Conservation (phyloP, 1,284 basidiomycete genomes). For the Kwoniella shivajii region DNA sequence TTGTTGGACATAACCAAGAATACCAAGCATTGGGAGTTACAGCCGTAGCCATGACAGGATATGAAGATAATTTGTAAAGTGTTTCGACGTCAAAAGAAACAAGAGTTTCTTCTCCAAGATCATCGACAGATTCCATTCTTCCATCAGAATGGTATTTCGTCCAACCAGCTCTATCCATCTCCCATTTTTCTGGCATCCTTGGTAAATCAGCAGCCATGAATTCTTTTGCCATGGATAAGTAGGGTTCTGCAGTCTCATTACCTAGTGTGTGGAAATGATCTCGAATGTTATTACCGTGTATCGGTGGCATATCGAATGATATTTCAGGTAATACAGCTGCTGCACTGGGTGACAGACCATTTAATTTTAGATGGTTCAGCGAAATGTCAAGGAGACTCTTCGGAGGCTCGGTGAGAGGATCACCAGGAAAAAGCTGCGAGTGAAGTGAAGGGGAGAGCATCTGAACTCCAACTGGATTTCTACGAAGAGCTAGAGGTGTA, state of each 20-base stretch:
- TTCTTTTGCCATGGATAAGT: constrained; percentile 70
- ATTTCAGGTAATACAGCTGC: constrained; percentile 79
- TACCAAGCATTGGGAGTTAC: constrained; percentile 87
- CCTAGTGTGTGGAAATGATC: constrained; percentile 91
- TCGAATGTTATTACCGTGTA: constrained; percentile 80
- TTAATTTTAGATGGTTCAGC: constrained; percentile 72
- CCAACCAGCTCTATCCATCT: constrained; percentile 77
- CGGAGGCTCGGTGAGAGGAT: constrained; percentile 66
- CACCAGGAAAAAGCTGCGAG: constrained; percentile 77
- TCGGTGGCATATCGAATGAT: constrained; percentile 75
- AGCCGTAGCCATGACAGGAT: constrained; percentile 88
- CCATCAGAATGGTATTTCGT: constrained; percentile 70
- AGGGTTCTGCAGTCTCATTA: constrained; percentile 71
- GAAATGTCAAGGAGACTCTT: constrained; percentile 71
- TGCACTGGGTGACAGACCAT: constrained; percentile 76
- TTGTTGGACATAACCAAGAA: constrained; percentile 92
- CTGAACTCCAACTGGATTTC: constrained; percentile 90
- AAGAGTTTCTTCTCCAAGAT: constrained; percentile 68
- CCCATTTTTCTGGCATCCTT: constrained; percentile 69
- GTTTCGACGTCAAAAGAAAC: constrained; percentile 91
- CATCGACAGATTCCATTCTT: constrained; percentile 33
- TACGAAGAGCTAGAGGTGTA: constrained; percentile 42
- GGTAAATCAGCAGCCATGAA: constrained; percentile 65
- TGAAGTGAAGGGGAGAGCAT: constrained; percentile 80
- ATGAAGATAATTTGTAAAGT: constrained; percentile 77